Percentiles rank a stretch among this genome's conserved stretches.
Evolutionary conservation across 2,329 filamentous ascomycete species (phyloP).

Genomic region (Metarhizium robertsii): DNA sequence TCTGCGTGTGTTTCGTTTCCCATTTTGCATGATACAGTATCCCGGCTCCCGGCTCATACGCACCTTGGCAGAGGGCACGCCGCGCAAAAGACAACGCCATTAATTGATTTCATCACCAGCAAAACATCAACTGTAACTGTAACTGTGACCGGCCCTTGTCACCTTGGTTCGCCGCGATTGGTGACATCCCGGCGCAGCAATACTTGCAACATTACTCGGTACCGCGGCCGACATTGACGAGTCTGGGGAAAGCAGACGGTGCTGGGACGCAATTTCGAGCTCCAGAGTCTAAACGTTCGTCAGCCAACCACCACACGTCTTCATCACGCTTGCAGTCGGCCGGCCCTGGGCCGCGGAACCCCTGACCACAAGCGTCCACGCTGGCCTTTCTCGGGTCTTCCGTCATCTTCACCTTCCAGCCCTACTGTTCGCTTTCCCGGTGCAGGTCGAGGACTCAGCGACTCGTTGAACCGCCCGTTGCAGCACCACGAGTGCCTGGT

Average conservation of each 20-base stretch:
- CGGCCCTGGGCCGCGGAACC: slow-evolving; percentile 2
- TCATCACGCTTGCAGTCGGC: slow-evolving; percentile 1
- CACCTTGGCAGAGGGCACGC: too few species aligned
- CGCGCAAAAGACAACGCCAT: too few species aligned
- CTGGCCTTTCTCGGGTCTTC: slow-evolving; percentile 6
- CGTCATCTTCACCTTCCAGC: slow-evolving; percentile 1
- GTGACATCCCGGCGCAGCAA: background rate
- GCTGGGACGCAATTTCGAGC: slow-evolving; percentile 4
- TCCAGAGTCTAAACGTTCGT: background rate
- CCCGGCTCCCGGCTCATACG: too few species aligned
- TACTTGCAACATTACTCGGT: background rate
- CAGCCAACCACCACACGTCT: slow-evolving; percentile 2
- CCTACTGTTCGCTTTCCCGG: slow-evolving; percentile 4
- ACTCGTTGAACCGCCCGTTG: background rate
- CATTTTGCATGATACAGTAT: background rate
- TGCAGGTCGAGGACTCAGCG: slow-evolving; percentile 2
- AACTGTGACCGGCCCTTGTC: background rate
- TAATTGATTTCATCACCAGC: too few species aligned
- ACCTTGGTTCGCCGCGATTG: background rate
- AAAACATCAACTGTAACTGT: background rate
- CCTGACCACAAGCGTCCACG: slow-evolving; percentile 4
- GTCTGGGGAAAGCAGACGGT: background rate
- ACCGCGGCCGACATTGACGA: background rate
- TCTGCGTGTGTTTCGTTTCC: background rate
- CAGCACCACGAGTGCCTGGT: background rate